A percentile compares a stretch with the other conserved stretches of the same genome.
Conservation (phyloP, 2,329 filamentous ascomycete species). For the Verticillium albo-atrum region DNA sequence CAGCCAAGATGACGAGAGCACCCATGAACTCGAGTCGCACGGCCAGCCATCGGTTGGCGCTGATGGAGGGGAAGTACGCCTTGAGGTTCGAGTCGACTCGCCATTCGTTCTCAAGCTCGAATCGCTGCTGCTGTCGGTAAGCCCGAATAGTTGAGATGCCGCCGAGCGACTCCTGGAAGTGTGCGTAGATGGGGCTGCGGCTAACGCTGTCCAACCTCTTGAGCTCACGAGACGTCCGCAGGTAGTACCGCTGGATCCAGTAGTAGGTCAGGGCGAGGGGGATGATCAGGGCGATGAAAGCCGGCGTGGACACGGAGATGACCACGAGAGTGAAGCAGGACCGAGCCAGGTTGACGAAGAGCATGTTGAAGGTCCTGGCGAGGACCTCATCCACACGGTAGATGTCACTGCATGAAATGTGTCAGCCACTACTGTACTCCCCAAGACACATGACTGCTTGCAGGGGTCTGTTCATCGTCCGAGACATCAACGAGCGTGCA, state of each 20-base stretch:
- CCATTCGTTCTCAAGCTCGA: conserved; percentile 94
- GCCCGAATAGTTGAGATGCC: conserved; percentile 94
- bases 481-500: background rate
- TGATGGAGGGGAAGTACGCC: conserved; percentile 94
- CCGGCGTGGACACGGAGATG: conserved; percentile 76
- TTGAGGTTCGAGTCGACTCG: conserved; percentile 90
- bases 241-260: conserved; percentile 94
- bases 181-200: conserved; percentile 92
- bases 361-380: conserved; percentile 96
- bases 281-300: conserved; percentile 75
- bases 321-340: conserved; percentile 82
- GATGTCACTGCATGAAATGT: conserved; percentile 53
- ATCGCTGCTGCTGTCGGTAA: conserved; percentile 83
- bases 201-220: conserved; percentile 95
- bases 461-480: background rate
- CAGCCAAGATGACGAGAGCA: conserved; percentile 83
- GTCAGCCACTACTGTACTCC: conserved; percentile 16
- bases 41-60: conserved; percentile 89
- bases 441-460: background rate
- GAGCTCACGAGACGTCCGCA: conserved; percentile 90
- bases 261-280: conserved; percentile 79
- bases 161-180: conserved; percentile 95
- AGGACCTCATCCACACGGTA: conserved; percentile 88
- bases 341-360: conserved; percentile 71
- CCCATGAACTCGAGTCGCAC: conserved; percentile 94